These are phyloP conservation scores for Ustilago tritici DNA, from an alignment of 1,284 basidiomycete species.

Conservation along the genomic window DNA sequence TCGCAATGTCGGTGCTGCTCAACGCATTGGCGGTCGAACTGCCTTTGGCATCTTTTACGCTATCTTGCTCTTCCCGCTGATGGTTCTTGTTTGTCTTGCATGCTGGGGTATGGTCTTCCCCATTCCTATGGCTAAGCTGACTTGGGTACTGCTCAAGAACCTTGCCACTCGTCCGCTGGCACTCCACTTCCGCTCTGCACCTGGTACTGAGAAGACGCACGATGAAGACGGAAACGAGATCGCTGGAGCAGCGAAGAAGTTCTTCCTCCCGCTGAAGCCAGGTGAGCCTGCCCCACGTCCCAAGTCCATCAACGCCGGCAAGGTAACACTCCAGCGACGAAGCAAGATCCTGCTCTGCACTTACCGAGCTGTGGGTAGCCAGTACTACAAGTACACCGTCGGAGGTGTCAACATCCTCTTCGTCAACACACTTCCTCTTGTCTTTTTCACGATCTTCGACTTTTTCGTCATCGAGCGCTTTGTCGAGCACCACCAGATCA, in stretches of 20 bases:
- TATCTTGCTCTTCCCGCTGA: conserved; percentile 86
- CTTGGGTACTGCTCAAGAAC: conserved; percentile 90
- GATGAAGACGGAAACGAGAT: conserved; percentile 64
- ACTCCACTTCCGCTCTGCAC: conserved; percentile 84
- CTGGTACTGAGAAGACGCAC: conserved; percentile 44
- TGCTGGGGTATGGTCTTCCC: conserved; percentile 95
- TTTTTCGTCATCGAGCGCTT: conserved; percentile 84
- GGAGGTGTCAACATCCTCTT: conserved; percentile 99
- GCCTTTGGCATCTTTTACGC: conserved; percentile 77
- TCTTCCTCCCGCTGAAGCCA: conserved; percentile 66
- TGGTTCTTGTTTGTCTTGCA: conserved; percentile 76
- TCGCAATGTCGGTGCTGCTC: conserved; percentile 53
- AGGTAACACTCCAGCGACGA: conserved; percentile 71
- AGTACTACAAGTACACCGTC: conserved; percentile 99
- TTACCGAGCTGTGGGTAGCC: conserved; percentile 87
- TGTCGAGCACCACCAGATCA: conserved; percentile 76
- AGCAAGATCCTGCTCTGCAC: conserved; percentile 91
- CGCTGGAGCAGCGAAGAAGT: conserved; percentile 46
- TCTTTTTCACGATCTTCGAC: conserved; percentile 95
- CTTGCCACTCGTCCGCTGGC: conserved; percentile 83
- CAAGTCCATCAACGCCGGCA: conserved; percentile 69
- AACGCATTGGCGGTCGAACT: conserved; percentile 54
- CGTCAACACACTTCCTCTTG: conserved; percentile 91
- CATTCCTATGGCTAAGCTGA: conserved; percentile 97
- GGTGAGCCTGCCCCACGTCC: conserved; percentile 70